Evolutionary conservation across 345 rosid species (phyloP), one percentile per base, ranked within the genome.

Genomic region (Pseudoturritis turrita): DNA sequence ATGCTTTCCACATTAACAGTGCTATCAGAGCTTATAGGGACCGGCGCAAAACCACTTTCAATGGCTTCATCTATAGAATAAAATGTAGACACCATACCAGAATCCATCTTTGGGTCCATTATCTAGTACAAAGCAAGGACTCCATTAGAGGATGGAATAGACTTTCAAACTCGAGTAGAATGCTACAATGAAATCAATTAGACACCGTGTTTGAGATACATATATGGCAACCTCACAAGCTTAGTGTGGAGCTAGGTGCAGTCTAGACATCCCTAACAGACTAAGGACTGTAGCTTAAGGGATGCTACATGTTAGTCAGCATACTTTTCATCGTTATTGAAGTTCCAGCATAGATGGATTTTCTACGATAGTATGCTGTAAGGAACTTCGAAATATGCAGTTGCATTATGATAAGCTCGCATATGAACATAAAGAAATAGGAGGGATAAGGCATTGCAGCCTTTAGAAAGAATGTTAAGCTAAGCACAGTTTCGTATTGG

Each of bases 91-190:
- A 92, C 83, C 75, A 96, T 90, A 47, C 98, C 98, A 0, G 99
- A 90, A 78, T 92, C 98, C 99, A 96, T 96, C 83, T 96, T 96
- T 31, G 97, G 99, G 81, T 96, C 98, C 99, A 96, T 96, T 66
- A 96, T 96, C 99, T 96, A 74, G 28, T 14, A 66, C 40, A 29
- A 52, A 75, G 54, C 64, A 40, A 59, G 62, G 11, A 62, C n/a
- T 10, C 10, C 7, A 11, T 73, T 10, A 37, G 13, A 28, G 15
- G 10, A 18, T 2, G 18, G 4, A 21, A 25, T 28, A 37, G 2
- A 37, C 1, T n/a, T 36, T 35, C 4, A 44, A 41, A 41, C 7
- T 31, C 15, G 2, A 21, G 19, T 57, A 35, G 14, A 55, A 15
- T 52, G 7, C 52, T 10, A 54, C 17, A 11, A 12, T 31, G 44